A percentile compares a stretch with the other conserved stretches of the same genome.
These are phyloP conservation scores for Waltergamsia citrina DNA, from an alignment of 2,329 filamentous ascomycete genomes.

Conservation along the genomic window DNA sequence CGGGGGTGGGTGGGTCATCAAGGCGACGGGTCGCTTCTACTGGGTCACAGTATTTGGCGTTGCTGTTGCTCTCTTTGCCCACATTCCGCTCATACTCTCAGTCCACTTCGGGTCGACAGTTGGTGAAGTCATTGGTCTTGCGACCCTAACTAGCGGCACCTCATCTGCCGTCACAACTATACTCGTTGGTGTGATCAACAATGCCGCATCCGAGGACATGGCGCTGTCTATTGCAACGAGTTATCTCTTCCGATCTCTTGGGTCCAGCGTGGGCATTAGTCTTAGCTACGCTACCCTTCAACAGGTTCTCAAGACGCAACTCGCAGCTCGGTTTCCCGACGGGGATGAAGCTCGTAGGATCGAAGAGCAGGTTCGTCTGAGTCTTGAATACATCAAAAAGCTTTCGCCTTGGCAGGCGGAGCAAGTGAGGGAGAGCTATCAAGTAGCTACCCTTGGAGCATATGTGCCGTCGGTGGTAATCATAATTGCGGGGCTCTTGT, in stretches of 20 bases:
- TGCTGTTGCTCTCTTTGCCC: conserved; percentile 26
- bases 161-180: conserved; percentile 54
- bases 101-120: conserved; percentile 41
- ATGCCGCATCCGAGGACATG: conserved; percentile 66
- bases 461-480: conserved; percentile 28
- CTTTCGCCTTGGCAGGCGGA: conserved; percentile 50
- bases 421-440: conserved; percentile 59
- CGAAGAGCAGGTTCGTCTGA: conserved; percentile 59
- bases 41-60: conserved; percentile 36
- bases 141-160: conserved; percentile 53
- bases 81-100: conserved; percentile 43
- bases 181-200: conserved; percentile 67
- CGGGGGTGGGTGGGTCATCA: conserved; percentile 59
- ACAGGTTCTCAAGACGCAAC: conserved; percentile 52
- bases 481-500: conserved; percentile 24
- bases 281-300: conserved; percentile 63
- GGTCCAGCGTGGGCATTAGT: conserved; percentile 24
- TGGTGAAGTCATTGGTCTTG: conserved; percentile 62
- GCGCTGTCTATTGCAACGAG: conserved; percentile 64
- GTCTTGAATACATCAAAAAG: conserved; percentile 56
- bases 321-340: conserved; percentile 54
- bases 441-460: conserved; percentile 29
- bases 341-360: conserved; percentile 53
- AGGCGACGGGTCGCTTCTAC: conserved; percentile 60
- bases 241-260: conserved; percentile 20